Evolutionary conservation across 1,284 basidiomycete species (phyloP), one percentile per base, ranked within the genome.

Genomic region (Nidula niveotomentosa): DNA sequence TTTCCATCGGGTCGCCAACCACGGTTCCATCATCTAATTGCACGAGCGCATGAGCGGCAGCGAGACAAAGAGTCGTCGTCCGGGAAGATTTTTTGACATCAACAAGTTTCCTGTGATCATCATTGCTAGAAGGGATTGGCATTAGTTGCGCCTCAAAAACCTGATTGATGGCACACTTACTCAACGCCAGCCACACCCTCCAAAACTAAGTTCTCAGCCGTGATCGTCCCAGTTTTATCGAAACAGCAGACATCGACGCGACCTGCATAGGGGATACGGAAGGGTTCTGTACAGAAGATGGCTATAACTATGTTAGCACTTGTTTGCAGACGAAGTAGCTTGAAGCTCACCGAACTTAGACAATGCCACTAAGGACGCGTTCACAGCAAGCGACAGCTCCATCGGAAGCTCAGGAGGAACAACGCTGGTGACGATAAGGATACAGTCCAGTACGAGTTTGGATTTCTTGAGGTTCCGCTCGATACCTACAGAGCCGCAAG

Each of bases 1-100:
- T 96, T 73, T 99, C 96, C 96, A 99, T 99, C 0, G 97, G 96
- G 69, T 99, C 97, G 12, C 96, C 97, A 36, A 99, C 96, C 37
- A 97, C 79, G 1, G 88, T 89, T 3, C 94, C 96, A 65, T 98
- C 95, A 61, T 94, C 92, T 39, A 99, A 81, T 51, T 93, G 81
- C 17, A 99, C 96, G 3, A 99, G 79, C 0, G 97, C 96, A 67
- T 99, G 97, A 0, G 97, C 96, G 6, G 94, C 88, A 45, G 96
- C 96, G 10, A 99, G 85, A 54, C 94, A 93, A 0, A 93, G 77
- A 2, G 87, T 93, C 0, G 96, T 98, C 59, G 94, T 87, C 49
- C 84, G 80, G 1, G 82, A 76, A 7, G 89, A 85, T 52, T 91
- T 83, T 59, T 88, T 90, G 49, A 98, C 89, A 49, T 91, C 78